These are phyloP conservation scores for Medicago ruthenica DNA, from an alignment of 306 rosid genomes.

Conservation along the genomic window DNA sequence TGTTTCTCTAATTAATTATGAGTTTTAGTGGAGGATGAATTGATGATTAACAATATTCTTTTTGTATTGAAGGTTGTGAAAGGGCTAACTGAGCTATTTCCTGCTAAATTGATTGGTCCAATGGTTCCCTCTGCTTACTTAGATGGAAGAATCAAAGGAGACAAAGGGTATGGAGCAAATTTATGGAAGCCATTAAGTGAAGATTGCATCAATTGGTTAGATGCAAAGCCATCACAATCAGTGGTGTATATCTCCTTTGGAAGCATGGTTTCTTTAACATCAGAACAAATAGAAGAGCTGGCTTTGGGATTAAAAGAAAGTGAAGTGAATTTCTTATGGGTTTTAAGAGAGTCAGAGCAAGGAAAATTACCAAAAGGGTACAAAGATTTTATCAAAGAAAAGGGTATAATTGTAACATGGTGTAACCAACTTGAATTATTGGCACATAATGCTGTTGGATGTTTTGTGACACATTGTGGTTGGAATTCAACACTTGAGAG, in stretches of 20 bases:
- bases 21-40: slow-evolving; percentile 17
- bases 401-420: slow-evolving; percentile 55
- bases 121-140: slow-evolving; percentile 60
- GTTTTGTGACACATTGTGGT: slow-evolving; percentile 73
- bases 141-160: slow-evolving; percentile 56
- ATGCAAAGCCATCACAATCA: slow-evolving; percentile 48
- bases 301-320: slow-evolving; percentile 54
- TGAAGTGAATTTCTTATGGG: slow-evolving; percentile 53
- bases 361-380: slow-evolving; percentile 49
- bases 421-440: slow-evolving; percentile 70
- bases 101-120: slow-evolving; percentile 59
- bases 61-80: slow-evolving; percentile 42
- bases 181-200: slow-evolving; percentile 56
- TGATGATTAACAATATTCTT: background rate
- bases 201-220: slow-evolving; percentile 52
- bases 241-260: slow-evolving; percentile 58
- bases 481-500: slow-evolving; percentile 79
- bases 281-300: slow-evolving; percentile 48
- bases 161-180: slow-evolving; percentile 60
- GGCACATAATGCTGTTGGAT: slow-evolving; percentile 56
- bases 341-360: slow-evolving; percentile 53
- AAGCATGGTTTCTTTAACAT: slow-evolving; percentile 59
- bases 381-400: slow-evolving; percentile 40
- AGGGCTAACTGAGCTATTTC: slow-evolving; percentile 41
- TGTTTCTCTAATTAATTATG: background rate